Evolutionary conservation across 2,329 filamentous ascomycete genomes (phyloP).

Genomic region (Xylariaceae sp.): DNA sequence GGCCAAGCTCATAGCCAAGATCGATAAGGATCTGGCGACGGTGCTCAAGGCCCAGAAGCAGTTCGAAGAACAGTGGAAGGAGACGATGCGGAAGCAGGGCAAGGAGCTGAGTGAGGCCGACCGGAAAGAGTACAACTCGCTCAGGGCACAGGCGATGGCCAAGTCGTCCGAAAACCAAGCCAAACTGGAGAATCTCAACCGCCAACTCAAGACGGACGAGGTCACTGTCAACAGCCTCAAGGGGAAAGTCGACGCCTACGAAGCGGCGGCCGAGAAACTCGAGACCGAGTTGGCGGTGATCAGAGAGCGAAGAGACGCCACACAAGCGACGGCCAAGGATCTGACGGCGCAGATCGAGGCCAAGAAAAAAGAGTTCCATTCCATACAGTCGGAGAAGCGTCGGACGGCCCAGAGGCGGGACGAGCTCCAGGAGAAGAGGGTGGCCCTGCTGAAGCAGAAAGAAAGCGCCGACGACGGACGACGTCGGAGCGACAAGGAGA

Average conservation of each 20-base stretch:
- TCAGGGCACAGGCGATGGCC: conserved; percentile 79
- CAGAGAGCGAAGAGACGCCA: conserved; percentile 59
- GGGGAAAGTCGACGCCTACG: conserved; percentile 75
- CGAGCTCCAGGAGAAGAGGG: conserved; percentile 87
- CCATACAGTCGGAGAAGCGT: conserved; percentile 75
- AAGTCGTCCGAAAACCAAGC: conserved; percentile 75
- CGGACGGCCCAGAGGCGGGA: conserved; percentile 75
- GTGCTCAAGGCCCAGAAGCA: conserved; percentile 87
- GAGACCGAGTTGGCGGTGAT: conserved; percentile 66
- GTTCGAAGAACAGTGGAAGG: conserved; percentile 83
- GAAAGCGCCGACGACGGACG: conserved; percentile 78
- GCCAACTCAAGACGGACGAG: conserved; percentile 85
- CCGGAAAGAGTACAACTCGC: conserved; percentile 79
- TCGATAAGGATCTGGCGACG: conserved; percentile 71
- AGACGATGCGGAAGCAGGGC: conserved; percentile 79
- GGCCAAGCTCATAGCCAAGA: conserved; percentile 60
- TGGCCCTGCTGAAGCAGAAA: conserved; percentile 74
- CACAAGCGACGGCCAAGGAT: conserved; percentile 59
- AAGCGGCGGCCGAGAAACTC: conserved; percentile 68
- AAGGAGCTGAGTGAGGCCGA: conserved; percentile 80
- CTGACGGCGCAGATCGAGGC: conserved; percentile 71
- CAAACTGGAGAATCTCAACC: conserved; percentile 78
- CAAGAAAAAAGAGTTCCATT: conserved; percentile 89
- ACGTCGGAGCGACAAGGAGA: conserved; percentile 78
- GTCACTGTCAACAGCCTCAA: conserved; percentile 86